These are phyloP conservation scores for Jatropha podagrica DNA, from an alignment of 441 rosid species.

Conservation along the genomic window DNA sequence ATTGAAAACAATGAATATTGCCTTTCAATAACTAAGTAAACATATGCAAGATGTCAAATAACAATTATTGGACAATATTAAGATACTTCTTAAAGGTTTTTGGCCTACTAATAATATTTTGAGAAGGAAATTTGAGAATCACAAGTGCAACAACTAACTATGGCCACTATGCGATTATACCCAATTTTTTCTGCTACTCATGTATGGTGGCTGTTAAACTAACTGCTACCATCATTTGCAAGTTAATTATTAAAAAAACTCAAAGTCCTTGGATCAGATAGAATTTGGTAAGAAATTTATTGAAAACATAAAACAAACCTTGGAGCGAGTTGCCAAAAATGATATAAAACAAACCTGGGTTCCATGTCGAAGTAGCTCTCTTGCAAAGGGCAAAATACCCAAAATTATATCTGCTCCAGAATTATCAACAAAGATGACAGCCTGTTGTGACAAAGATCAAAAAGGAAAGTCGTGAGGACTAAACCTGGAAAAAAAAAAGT, in stretches of 20 bases:
- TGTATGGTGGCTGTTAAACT: background rate
- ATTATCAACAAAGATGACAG: constrained; percentile 90
- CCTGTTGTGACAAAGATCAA: constrained; percentile 46
- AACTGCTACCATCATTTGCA: background rate
- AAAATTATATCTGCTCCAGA: constrained; percentile 97
- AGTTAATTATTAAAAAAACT: background rate
- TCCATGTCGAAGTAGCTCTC: constrained; percentile 86
- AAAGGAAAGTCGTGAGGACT: constrained; percentile 26
- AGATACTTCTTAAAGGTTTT: background rate
- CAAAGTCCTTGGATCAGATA: background rate
- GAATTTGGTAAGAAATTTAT: background rate
- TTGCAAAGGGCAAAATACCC: constrained; percentile 90
- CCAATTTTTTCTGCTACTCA: background rate
- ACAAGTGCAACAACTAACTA: background rate
- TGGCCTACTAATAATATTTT: background rate
- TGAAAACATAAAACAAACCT: background rate
- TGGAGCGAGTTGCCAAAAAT: background rate
- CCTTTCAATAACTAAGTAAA: background rate
- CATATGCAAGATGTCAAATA: background rate
- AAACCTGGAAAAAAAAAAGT: background rate
- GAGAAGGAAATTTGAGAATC: background rate
- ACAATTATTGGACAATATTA: background rate
- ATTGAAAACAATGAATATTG: background rate
- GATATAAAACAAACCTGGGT: constrained; percentile 59
- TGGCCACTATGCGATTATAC: background rate